A percentile compares a stretch with the other conserved stretches of the same genome.
phyloP scores from a whole-genome alignment of 1,284 basidiomycete genomes.

The Heterobasidion parviporum region DNA sequence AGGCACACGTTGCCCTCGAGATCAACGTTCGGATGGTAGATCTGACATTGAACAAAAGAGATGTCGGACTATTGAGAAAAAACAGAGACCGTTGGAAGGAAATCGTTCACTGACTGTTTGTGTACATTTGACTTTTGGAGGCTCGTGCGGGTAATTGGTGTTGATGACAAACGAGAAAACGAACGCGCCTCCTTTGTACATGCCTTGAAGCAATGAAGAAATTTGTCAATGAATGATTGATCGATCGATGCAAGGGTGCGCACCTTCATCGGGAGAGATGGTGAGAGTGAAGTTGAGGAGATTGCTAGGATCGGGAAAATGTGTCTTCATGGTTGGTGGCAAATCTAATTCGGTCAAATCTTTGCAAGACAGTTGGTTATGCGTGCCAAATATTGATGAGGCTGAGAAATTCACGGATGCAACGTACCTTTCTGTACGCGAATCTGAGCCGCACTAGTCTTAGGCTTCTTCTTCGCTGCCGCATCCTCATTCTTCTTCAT shows the following conservation, averaged over 20 bases:
- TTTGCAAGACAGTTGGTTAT: conserved; percentile 24
- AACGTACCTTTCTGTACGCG: conserved; percentile 94
- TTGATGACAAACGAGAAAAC: conserved; percentile 93
- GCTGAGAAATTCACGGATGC: not conserved
- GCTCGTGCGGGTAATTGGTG: conserved; percentile 97
- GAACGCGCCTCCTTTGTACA: conserved; percentile 96
- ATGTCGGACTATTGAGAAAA: not conserved
- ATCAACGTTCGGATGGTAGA: conserved; percentile 99
- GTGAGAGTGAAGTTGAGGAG: conserved; percentile 94
- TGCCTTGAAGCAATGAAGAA: conserved; percentile 47
- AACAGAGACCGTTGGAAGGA: not conserved
- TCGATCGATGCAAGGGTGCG: conserved; percentile 11
- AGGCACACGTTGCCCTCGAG: conserved; percentile 94
- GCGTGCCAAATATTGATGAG: not conserved
- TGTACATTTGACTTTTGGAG: conserved; percentile 97
- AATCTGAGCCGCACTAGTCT: conserved; percentile 95
- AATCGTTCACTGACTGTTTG: conserved; percentile 62
- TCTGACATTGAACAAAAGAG: conserved; percentile 39
- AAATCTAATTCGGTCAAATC: conserved; percentile 97
- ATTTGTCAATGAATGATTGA: conserved; percentile 7
- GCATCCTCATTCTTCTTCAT: conserved; percentile 97
- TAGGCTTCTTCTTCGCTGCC: conserved; percentile 91
- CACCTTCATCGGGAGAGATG: conserved; percentile 96
- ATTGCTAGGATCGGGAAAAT: conserved; percentile 88
- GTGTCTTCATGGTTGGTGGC: conserved; percentile 91